Evolutionary conservation across 2,329 filamentous ascomycete genomes (phyloP).

Genomic region (Colletotrichum endophyticum): DNA sequence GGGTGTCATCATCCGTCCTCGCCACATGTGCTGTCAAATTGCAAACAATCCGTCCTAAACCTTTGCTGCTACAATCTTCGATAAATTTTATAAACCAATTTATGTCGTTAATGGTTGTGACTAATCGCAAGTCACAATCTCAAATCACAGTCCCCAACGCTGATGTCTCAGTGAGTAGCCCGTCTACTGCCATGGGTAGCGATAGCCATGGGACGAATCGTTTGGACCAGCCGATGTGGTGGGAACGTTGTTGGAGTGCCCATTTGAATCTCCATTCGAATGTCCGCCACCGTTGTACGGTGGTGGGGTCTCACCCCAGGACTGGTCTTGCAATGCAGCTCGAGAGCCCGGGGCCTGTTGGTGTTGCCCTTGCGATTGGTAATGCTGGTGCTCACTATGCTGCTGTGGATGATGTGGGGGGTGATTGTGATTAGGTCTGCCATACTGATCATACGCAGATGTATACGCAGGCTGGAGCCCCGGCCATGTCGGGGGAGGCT

Average conservation of each 20-base stretch:
- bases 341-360: not conserved
- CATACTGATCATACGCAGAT: conserved; percentile 6
- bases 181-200: conserved; percentile 25
- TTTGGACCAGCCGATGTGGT: not conserved
- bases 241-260: not conserved
- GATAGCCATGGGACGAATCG: conserved; percentile 4
- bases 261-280: not conserved
- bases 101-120: not conserved
- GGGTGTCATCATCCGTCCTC: not conserved
- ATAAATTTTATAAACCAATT: not conserved
- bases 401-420: not conserved
- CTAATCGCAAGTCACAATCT: not conserved
- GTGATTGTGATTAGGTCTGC: not conserved
- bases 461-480: conserved; percentile 16
- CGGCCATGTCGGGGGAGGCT: conserved; percentile 15
- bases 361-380: not conserved
- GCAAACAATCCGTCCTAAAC: not conserved
- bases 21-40: not conserved
- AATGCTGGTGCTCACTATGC: not conserved
- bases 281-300: conserved; percentile 8
- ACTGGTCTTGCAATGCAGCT: not conserved
- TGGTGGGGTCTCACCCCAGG: not conserved
- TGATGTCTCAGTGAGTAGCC: not conserved
- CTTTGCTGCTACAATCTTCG: not conserved
- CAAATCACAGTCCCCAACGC: not conserved